These are phyloP conservation scores for Theobroma grandiflorum DNA, from an alignment of 441 rosid genomes.

Conservation along the genomic window DNA sequence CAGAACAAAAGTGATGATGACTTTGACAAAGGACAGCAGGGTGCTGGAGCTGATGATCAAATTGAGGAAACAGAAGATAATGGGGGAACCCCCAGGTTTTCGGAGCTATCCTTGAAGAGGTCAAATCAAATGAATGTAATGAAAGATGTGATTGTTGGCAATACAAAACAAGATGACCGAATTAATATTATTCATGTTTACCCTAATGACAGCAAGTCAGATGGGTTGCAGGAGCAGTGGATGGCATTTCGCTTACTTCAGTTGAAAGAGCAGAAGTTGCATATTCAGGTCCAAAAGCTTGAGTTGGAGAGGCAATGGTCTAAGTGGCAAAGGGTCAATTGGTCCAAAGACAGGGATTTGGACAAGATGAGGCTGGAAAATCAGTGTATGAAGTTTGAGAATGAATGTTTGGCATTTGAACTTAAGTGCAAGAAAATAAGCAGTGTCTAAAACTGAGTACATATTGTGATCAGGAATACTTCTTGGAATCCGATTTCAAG, in stretches of 20 bases:
- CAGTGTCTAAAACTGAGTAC: background rate
- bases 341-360: conserved; percentile 31
- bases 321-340: conserved; percentile 29
- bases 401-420: conserved; percentile 32
- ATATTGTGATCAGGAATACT: background rate
- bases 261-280: conserved; percentile 36
- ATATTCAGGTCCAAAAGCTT: conserved; percentile 31
- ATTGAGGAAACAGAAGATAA: conserved; percentile 9
- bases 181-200: background rate
- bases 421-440: conserved; percentile 29
- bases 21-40: conserved; percentile 23
- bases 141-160: background rate
- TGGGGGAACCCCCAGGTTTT: background rate
- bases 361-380: conserved; percentile 42
- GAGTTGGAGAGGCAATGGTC: conserved; percentile 31
- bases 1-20: conserved; percentile 15
- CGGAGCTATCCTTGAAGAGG: conserved; percentile 6
- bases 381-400: conserved; percentile 40
- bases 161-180: conserved; percentile 9
- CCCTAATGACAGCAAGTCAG: conserved; percentile 7
- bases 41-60: conserved; percentile 15
- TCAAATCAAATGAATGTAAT: conserved; percentile 13
- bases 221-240: conserved; percentile 24
- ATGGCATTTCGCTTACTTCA: conserved; percentile 29
- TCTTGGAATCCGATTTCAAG: background rate